These are phyloP conservation scores for Coemansia sp. DNA, from an alignment of 192 early-diverging fungal genomes.

Conservation along the genomic window DNA sequence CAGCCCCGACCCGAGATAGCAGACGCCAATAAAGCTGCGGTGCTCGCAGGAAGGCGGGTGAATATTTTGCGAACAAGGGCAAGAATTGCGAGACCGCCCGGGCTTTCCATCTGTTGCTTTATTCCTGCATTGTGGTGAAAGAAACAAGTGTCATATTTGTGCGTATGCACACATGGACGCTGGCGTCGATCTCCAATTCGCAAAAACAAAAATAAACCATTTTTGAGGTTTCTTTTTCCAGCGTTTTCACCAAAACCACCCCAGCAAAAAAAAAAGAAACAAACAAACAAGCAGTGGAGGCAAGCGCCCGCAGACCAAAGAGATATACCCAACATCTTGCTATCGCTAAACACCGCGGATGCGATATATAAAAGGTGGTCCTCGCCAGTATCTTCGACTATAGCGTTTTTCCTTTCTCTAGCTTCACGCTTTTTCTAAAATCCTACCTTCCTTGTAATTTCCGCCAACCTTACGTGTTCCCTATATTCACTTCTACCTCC, in stretches of 20 bases:
- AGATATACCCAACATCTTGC: too few species aligned
- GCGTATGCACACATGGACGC: conserved; percentile 10
- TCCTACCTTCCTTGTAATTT: conserved; percentile 12
- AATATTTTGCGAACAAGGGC: too few species aligned
- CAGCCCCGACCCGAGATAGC: background rate
- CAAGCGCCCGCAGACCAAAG: too few species aligned
- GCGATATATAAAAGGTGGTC: conserved; percentile 15
- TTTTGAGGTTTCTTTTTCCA: background rate
- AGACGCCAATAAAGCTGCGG: background rate
- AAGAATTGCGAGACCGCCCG: too few species aligned
- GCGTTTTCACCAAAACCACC: too few species aligned
- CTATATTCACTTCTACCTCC: conserved; percentile 5
- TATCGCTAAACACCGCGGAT: background rate
- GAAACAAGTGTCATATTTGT: conserved; percentile 5
- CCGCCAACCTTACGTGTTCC: background rate
- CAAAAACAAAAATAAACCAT: conserved; percentile 4
- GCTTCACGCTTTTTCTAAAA: conserved; percentile 18
- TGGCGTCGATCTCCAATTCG: conserved; percentile 8
- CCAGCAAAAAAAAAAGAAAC: background rate
- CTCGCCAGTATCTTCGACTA: background rate
- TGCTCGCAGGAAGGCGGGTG: background rate
- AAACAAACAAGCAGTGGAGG: background rate
- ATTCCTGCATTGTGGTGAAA: conserved; percentile 1
- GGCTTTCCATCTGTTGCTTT: background rate
- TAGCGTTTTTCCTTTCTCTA: conserved; percentile 6